A percentile compares a stretch with the other conserved stretches of the same genome.
phyloP scores from a whole-genome alignment of 116 monocot genomes.

The Thalassia testudinum region DNA sequence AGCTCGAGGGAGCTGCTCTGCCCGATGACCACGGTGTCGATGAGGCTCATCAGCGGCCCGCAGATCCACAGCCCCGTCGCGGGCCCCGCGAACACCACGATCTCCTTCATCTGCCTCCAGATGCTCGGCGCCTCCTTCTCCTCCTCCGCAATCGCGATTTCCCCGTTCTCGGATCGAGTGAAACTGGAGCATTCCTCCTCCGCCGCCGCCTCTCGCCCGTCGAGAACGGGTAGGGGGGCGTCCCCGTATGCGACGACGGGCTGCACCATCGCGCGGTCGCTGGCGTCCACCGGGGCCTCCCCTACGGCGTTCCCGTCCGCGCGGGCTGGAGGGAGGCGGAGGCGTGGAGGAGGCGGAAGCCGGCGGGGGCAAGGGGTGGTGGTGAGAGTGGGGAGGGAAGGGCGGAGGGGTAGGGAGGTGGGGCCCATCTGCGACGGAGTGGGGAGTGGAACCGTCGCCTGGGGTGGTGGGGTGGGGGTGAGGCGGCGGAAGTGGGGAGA shows the following conservation, averaged over 20 bases:
- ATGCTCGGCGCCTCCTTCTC: slow-evolving; percentile 15
- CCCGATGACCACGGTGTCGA: slow-evolving; percentile 90
- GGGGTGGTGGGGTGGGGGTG: no score
- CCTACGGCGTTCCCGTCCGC: background rate
- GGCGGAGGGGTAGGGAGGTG: background rate
- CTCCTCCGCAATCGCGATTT: background rate
- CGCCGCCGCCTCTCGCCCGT: no score
- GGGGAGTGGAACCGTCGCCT: no score
- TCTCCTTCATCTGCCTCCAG: slow-evolving; percentile 79
- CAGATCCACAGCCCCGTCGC: slow-evolving; percentile 89
- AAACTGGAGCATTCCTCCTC: background rate
- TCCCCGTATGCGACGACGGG: background rate
- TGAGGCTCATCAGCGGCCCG: slow-evolving; percentile 93
- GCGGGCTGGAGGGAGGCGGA: background rate
- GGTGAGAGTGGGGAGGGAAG: background rate
- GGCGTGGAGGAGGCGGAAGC: background rate
- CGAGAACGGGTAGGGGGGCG: background rate
- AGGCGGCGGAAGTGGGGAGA: no score
- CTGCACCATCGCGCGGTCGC: background rate
- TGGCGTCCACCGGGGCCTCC: background rate
- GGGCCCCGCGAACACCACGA: slow-evolving; percentile 69
- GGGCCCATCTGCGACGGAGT: background rate
- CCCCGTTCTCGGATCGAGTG: background rate
- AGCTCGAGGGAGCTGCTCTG: slow-evolving; percentile 84
- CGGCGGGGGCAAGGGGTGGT: background rate